Conservation (phyloP, 371 early-diverging fungal genomes). For the Sporodiniella umbellata region DNA sequence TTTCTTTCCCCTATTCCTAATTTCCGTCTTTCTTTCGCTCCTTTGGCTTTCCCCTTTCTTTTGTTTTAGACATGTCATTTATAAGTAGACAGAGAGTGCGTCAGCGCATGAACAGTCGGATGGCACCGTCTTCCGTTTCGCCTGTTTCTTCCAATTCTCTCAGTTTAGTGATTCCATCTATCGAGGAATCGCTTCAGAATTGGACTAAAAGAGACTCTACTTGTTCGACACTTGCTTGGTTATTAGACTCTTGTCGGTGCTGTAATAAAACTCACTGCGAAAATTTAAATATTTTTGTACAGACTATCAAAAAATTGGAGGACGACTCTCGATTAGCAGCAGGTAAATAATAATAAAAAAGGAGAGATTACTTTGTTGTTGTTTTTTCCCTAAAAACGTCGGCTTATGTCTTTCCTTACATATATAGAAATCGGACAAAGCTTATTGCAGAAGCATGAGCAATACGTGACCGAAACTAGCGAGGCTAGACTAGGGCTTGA, state of each 20-base stretch:
- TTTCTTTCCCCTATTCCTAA: background rate
- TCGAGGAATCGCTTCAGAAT: constrained; percentile 39
- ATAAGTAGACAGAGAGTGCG: background rate
- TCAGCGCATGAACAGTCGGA: background rate
- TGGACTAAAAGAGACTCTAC: constrained; percentile 32
- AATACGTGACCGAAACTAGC: constrained; percentile 26
- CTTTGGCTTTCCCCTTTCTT: background rate
- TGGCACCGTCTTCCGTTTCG: background rate
- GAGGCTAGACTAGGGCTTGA: constrained; percentile 23
- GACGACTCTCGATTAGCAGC: constrained; percentile 43
- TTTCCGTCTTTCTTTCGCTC: background rate
- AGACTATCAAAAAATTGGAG: constrained; percentile 37
- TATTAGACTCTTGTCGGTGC: constrained; percentile 30
- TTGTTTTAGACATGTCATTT: background rate
- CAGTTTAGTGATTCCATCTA: constrained; percentile 5
- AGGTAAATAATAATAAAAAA: constrained; percentile 24
- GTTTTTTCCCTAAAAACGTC: no score
- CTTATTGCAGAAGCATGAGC: constrained; percentile 41
- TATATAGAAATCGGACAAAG: constrained; percentile 43
- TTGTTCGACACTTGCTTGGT: constrained; percentile 5
- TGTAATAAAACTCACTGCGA: constrained; percentile 34
- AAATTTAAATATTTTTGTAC: constrained; percentile 19
- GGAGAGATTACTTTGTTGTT: background rate
- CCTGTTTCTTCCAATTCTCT: background rate
- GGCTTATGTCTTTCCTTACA: no score